Evolutionary conservation across 129 eudicot genomes (phyloP).

Genomic region (Deinandra increscens): DNA sequence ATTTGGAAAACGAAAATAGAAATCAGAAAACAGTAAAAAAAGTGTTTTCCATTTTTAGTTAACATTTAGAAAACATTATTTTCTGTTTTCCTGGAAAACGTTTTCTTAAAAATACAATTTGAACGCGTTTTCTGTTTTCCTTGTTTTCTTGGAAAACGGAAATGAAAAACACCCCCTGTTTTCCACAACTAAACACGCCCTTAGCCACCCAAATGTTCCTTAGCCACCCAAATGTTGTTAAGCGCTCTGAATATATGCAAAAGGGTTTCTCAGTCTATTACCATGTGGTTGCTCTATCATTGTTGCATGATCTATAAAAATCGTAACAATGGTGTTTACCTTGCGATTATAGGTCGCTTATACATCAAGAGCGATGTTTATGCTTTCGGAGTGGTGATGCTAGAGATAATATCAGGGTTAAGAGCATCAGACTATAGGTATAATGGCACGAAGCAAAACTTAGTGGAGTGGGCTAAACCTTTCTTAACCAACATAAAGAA

Average conservation of each 20-base stretch:
- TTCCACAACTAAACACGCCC: too few relatives aligned
- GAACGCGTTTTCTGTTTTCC: too few relatives aligned
- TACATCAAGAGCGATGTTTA: constrained; percentile 68
- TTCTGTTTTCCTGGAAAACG: too few relatives aligned
- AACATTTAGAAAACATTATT: too few relatives aligned
- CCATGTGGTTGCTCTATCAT: neutral
- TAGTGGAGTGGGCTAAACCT: constrained; percentile 73
- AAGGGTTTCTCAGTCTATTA: constrained; percentile 41
- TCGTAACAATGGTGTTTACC: neutral
- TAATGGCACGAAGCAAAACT: constrained; percentile 42
- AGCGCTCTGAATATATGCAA: constrained; percentile 58
- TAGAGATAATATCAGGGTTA: constrained; percentile 64
- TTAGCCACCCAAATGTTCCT: too few relatives aligned
- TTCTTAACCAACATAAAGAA: constrained; percentile 39
- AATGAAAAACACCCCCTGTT: too few relatives aligned
- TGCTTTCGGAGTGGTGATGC: constrained; percentile 72
- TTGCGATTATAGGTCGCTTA: constrained; percentile 45
- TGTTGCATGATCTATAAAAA: neutral
- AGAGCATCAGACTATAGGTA: constrained; percentile 45
- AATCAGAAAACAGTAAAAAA: too few relatives aligned
- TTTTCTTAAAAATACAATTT: too few relatives aligned
- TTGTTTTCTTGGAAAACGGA: too few relatives aligned
- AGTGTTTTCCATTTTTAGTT: too few relatives aligned
- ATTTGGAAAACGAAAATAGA: too few relatives aligned
- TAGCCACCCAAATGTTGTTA: constrained; percentile 62